Evolutionary conservation across 208 protist species (phyloP), one percentile per base, ranked within the genome.

Genomic region (Trypanosoma avium): DNA sequence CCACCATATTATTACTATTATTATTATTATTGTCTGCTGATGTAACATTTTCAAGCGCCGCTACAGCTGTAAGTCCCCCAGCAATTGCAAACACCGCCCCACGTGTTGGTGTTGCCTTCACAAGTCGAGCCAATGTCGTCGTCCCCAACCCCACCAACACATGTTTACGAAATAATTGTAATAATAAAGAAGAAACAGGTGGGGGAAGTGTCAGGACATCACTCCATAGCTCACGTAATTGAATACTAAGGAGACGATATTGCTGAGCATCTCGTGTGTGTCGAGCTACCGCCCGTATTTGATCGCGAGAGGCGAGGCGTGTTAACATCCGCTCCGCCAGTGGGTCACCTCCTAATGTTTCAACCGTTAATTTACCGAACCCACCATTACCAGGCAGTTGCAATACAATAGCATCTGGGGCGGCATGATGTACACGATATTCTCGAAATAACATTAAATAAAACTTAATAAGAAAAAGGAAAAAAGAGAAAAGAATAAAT

Each of bases 391-490:
- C 75, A 47, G 80, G 77, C 3, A 95, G 81, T 58, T 93, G 89
- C 61, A 95, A 77, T 15, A 95, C 72, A 38, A 95, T 76, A 46
- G 82, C 77, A 19, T 90, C 80, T 0, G 80, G 56, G 6, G 77
- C 78, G 33, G 73, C 75, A 70, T 95, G 89, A 57, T 95, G 89
- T 35, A 95, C 84, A 33, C 77, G 79, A 61, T 89, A 93, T 52
- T 93, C 82, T 10, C 73, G 67, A 47, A 88, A 88, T 21, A 67
- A 33, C 68, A 63, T 74, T 7, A 21, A 7, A 50, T 5, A 45
- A 21, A 33, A 22, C 29, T 32, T 17, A 60, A 30, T 42, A 1
- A 42, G 17, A 42, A 42, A 42, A 42, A 42, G 36, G 7, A 42
- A 42, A 42, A 42, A 15, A 13, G 17, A 9, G 12, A 42, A 13